Percentiles rank a stretch among this genome's conserved stretches.
phyloP scores from a whole-genome alignment of 257 asterid genomes.

The Plantago elongata region DNA sequence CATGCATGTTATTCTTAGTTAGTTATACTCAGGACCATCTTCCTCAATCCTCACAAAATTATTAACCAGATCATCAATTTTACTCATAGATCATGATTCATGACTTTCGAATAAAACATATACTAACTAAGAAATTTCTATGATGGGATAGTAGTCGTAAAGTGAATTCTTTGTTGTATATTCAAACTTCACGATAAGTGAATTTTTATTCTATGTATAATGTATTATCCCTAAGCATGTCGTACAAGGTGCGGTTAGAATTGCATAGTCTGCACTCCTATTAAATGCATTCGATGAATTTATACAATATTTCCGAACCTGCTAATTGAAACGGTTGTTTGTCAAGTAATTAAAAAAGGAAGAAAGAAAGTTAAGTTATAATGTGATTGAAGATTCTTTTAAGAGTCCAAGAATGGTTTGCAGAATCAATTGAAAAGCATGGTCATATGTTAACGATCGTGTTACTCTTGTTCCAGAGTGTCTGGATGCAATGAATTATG shows the following conservation, averaged over 20 bases:
- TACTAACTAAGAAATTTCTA: too few relatives aligned
- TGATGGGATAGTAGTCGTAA: too few relatives aligned
- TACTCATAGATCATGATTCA: slow-evolving; percentile 18
- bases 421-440: slow-evolving; percentile 25
- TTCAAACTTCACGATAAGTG: too few relatives aligned
- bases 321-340: too few relatives aligned
- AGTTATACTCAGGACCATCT: neutral
- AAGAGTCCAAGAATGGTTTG: slow-evolving; percentile 29
- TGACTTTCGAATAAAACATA: neutral
- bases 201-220: too few relatives aligned
- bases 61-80: slow-evolving; percentile 6
- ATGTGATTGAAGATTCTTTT: slow-evolving; percentile 27
- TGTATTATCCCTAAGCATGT: too few relatives aligned
- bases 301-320: too few relatives aligned
- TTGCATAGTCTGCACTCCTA: too few relatives aligned
- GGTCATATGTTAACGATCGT: slow-evolving; percentile 15
- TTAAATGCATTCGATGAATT: too few relatives aligned
- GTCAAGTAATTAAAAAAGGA: too few relatives aligned
- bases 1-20: neutral
- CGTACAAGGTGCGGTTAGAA: too few relatives aligned
- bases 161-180: too few relatives aligned
- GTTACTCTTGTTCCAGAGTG: neutral
- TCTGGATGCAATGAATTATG: slow-evolving; percentile 26
- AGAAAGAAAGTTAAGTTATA: neutral
- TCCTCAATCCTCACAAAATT: slow-evolving; percentile 2